Base-by-base conservation (phyloP, 148 eudicot genomes). In the Chenopodium berlandieri region DNA sequence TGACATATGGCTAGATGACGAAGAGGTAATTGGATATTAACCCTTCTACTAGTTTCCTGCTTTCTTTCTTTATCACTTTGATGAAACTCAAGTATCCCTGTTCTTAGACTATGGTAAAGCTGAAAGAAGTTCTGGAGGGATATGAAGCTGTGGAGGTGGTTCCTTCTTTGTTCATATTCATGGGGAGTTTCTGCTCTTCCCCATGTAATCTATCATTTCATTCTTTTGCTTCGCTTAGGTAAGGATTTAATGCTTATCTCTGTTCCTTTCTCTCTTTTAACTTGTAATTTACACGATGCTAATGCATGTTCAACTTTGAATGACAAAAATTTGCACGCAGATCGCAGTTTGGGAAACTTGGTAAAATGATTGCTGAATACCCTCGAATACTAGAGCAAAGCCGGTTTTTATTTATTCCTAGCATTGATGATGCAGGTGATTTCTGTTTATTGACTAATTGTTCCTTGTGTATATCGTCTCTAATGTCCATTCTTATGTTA, bases 141-240 rank as follows among this genome's bases (percentile, higher is more conserved):
- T 96, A 96, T 86, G 98, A 96, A 73, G 83, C 87, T 71, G 90
- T 90, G 66, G 91, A 89, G 68, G 95, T 96, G 83, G 99, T 96
- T 84, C 99, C 99, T 81, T 96, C 98, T 84, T 85, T 96, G 78
- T 96, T 96, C 88, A 92, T 96, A 75, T 83, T 96, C 78, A 96
- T 96, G 97, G 99, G 99, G 75, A 92, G 89, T 82, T 96, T 94
- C 86, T 96, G 95, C 78, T 91, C 95, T 75, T 92, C 83, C 78
- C 98, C 99, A 31, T 96, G 95, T 82, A 92, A 89, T 75, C 92
- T 96, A 77, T 85, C 98, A 74, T 96, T 90, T 83, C 88, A 82
- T 80, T 91, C 91, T 74, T 92, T 83, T 88, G 91, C 94, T 69
- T 87, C 80, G 80, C 89, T 96, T 81, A 96, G 97, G 99, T 94